These are phyloP conservation scores for Peterozyma xylosa DNA, from an alignment of 805 yeast species.

Conservation along the genomic window DNA sequence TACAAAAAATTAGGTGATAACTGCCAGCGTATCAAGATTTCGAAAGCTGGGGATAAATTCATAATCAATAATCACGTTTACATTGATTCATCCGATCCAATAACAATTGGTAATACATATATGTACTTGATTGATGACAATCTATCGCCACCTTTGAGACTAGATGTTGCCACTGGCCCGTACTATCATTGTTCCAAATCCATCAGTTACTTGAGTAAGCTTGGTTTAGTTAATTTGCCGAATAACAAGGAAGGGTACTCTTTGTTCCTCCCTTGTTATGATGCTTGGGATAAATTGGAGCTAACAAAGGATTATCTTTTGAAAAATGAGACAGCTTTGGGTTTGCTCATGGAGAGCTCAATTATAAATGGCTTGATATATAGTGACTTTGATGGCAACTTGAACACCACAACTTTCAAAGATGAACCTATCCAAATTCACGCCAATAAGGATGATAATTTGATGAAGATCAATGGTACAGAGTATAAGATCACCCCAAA, in stretches of 20 bases:
- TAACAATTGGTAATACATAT: constrained; percentile 54
- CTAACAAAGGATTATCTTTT: constrained; percentile 54
- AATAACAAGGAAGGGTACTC: constrained; percentile 61
- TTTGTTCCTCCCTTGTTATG: constrained; percentile 67
- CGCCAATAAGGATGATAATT: constrained; percentile 9
- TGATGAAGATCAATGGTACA: constrained; percentile 24
- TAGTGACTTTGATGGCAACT: constrained; percentile 41
- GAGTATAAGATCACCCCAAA: constrained; percentile 29
- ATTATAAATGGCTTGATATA: constrained; percentile 62
- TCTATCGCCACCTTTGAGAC: constrained; percentile 52
- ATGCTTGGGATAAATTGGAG: constrained; percentile 61
- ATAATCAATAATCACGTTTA: constrained; percentile 50
- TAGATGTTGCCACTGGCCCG: constrained; percentile 61
- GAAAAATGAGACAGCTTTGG: constrained; percentile 40
- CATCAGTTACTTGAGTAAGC: constrained; percentile 43
- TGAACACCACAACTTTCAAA: constrained; percentile 22
- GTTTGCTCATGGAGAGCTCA: constrained; percentile 45
- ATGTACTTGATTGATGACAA: constrained; percentile 60
- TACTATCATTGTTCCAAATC: constrained; percentile 59
- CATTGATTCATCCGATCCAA: constrained; percentile 25
- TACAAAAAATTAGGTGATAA: constrained; percentile 49
- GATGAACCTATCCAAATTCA: constrained; percentile 16
- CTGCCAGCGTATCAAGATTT: constrained; percentile 55
- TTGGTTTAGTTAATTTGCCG: constrained; percentile 43
- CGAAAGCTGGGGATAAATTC: constrained; percentile 21